Conservation (phyloP, 2,329 filamentous ascomycete species). For the Colletotrichum australisinense region DNA sequence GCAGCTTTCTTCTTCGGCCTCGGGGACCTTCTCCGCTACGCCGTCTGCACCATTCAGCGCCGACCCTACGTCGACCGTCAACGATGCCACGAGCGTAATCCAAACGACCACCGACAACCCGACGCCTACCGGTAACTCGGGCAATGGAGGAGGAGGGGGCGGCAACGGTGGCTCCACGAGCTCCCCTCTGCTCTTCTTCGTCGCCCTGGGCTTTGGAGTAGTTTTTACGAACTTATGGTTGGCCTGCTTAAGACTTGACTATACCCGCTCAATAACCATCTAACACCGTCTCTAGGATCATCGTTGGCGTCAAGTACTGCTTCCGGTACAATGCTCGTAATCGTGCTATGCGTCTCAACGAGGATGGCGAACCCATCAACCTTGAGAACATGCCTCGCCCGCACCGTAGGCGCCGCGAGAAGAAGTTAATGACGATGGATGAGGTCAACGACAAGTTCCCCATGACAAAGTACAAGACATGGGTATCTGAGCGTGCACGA, state of each 20-base stretch:
- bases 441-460: slow-evolving; percentile 99
- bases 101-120: slow-evolving; percentile 9
- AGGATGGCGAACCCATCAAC: slow-evolving; percentile 90
- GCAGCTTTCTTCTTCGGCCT: slow-evolving; percentile 7
- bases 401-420: slow-evolving; percentile 89
- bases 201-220: slow-evolving; percentile 95
- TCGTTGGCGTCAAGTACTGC: slow-evolving; percentile 99
- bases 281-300: slow-evolving; percentile 78
- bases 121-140: slow-evolving; percentile 30
- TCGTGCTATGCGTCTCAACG: slow-evolving; percentile 79
- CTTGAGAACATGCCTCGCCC: slow-evolving; percentile 86
- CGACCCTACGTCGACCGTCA: slow-evolving; percentile 36
- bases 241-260: slow-evolving; percentile 46
- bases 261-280: background rate
- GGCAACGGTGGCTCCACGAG: slow-evolving; percentile 44
- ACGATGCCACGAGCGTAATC: slow-evolving; percentile 3
- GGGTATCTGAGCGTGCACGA: slow-evolving; percentile 85
- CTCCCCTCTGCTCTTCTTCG: slow-evolving; percentile 78
- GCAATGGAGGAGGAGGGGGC: slow-evolving; percentile 19
- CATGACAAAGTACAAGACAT: slow-evolving; percentile 94
- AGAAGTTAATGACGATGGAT: slow-evolving; percentile 99
- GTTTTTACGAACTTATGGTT: slow-evolving; percentile 99
- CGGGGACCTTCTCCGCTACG: slow-evolving; percentile 29
- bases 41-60: slow-evolving; percentile 38
- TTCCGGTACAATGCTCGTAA: slow-evolving; percentile 98